A percentile compares a stretch with the other conserved stretches of the same genome.
These are phyloP conservation scores for Naganishia albida DNA, from an alignment of 1,284 basidiomycete genomes.

Conservation along the genomic window DNA sequence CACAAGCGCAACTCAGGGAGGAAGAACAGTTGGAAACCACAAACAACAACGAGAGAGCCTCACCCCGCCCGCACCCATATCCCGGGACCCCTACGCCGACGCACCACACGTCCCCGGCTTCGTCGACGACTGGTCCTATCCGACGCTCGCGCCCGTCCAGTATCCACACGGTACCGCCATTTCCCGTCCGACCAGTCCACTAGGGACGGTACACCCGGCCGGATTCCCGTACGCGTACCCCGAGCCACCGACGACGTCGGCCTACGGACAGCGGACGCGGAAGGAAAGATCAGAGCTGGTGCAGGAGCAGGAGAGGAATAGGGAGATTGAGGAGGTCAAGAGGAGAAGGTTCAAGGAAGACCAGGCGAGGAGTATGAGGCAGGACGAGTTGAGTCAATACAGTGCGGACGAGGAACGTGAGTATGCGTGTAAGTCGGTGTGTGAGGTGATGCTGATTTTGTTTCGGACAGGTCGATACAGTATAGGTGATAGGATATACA, in stretches of 20 bases:
- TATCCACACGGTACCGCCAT: not conserved
- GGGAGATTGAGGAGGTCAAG: constrained; percentile 6
- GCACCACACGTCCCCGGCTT: not conserved
- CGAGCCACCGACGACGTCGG: not conserved
- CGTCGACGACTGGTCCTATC: constrained; percentile 25
- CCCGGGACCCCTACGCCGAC: not conserved
- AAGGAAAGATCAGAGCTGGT: constrained; percentile 7
- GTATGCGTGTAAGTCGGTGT: not conserved
- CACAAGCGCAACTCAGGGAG: not conserved
- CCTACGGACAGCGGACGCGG: not conserved
- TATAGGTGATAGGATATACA: constrained; percentile 5
- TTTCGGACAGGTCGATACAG: constrained; percentile 9
- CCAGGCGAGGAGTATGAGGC: not conserved
- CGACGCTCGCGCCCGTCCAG: constrained; percentile 16
- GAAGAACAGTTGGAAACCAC: constrained; percentile 2
- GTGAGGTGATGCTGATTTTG: not conserved
- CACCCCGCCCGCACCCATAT: not conserved
- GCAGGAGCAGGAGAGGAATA: constrained; percentile 14
- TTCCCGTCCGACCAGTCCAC: constrained; percentile 14
- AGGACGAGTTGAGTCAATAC: no score
- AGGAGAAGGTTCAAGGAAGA: constrained; percentile 4
- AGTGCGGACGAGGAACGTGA: constrained; percentile 9
- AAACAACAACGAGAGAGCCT: not conserved
- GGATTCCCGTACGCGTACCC: constrained; percentile 15
- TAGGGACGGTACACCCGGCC: constrained; percentile 11